phyloP scores from a whole-genome alignment of 139 green algal genomes.

The Asterochloris erici region DNA sequence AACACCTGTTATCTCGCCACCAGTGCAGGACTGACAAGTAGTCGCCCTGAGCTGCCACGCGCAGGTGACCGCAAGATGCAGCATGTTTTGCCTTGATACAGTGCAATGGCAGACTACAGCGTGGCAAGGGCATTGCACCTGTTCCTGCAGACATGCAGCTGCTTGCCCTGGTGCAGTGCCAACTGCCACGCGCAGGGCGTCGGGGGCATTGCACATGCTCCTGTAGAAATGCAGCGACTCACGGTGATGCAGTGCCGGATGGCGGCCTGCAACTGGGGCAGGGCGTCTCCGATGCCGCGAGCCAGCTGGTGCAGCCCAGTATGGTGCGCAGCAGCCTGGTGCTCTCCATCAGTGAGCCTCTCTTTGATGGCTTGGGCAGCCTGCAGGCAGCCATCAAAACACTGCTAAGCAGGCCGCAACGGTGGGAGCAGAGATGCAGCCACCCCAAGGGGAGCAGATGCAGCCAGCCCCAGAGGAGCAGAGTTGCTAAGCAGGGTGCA shows the following conservation, averaged over 20 bases:
- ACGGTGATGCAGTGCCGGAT: constrained; percentile 51
- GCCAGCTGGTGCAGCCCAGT: constrained; percentile 39
- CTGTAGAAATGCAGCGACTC: background rate
- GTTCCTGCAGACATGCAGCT: too few relatives aligned
- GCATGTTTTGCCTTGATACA: background rate
- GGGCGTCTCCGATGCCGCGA: constrained; percentile 26
- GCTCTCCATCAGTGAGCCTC: background rate
- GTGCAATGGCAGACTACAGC: background rate
- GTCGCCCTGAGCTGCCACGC: too few relatives aligned
- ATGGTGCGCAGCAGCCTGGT: background rate
- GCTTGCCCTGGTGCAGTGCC: background rate
- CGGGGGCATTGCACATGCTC: background rate
- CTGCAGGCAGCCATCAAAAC: background rate
- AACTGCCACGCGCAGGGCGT: background rate
- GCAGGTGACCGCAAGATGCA: background rate
- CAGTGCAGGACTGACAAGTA: too few relatives aligned
- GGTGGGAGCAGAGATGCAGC: background rate
- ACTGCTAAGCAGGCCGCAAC: background rate
- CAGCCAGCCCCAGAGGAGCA: background rate
- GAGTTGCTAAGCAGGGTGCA: background rate
- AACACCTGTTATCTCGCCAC: too few relatives aligned
- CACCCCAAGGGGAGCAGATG: background rate
- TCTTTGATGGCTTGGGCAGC: background rate
- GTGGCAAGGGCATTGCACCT: background rate
- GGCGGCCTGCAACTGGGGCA: constrained; percentile 33